Percentiles rank a stretch among this genome's conserved stretches.
phyloP scores from a whole-genome alignment of 345 rosid genomes.

The Leavenworthia alabamica region DNA sequence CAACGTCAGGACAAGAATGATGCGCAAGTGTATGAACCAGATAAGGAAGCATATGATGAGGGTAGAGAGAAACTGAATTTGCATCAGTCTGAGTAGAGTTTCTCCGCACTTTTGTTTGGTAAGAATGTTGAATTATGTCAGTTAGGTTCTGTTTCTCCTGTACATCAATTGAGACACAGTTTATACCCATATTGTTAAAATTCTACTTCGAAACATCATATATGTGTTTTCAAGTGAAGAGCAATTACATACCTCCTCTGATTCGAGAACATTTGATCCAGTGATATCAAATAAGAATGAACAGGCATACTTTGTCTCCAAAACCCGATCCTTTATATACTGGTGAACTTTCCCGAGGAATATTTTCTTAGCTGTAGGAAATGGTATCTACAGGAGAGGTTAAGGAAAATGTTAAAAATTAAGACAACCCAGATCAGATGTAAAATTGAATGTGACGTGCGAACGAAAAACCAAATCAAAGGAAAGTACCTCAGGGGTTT shows the following conservation, averaged over 20 bases:
- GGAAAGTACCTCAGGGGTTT: constrained; percentile 56
- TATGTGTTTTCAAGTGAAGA: constrained; percentile 28
- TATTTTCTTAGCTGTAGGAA: constrained; percentile 64
- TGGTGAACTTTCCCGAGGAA: constrained; percentile 86
- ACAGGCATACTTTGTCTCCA: constrained; percentile 87
- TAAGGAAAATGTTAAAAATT: background rate
- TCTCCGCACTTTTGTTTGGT: constrained; percentile 70
- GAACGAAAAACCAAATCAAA: constrained; percentile 1
- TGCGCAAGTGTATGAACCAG: constrained; percentile 83
- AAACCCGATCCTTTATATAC: constrained; percentile 71
- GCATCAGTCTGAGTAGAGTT: constrained; percentile 58
- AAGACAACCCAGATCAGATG: constrained; percentile 8
- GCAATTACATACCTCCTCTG: constrained; percentile 60
- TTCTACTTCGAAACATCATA: constrained; percentile 13
- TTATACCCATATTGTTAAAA: constrained; percentile 11
- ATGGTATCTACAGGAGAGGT: constrained; percentile 51
- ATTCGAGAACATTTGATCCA: constrained; percentile 43
- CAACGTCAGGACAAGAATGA: constrained; percentile 68
- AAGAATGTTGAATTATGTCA: constrained; percentile 78
- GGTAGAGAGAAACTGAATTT: constrained; percentile 42
- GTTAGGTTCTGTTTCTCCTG: constrained; percentile 86
- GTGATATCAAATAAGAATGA: constrained; percentile 54
- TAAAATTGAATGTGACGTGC: background rate
- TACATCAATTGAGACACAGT: constrained; percentile 14
- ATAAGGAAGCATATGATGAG: constrained; percentile 65